These are phyloP conservation scores for Naumovozyma dairenensis DNA, from an alignment of 805 yeast species.

Conservation along the genomic window DNA sequence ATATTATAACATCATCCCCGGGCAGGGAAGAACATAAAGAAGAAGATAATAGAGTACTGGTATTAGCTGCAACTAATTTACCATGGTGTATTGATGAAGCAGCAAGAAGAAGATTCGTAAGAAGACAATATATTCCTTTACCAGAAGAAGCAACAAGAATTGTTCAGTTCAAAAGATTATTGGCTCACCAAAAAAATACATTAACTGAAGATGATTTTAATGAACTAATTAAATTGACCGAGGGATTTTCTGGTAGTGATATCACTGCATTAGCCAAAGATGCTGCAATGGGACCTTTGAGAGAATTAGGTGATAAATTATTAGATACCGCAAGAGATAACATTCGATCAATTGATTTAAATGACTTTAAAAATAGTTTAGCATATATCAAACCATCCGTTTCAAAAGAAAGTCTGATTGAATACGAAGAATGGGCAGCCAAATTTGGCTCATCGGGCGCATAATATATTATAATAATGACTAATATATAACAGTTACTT, in stretches of 20 bases:
- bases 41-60: constrained; percentile 65
- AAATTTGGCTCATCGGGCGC: constrained; percentile 85
- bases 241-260: constrained; percentile 90
- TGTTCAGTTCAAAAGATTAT: constrained; percentile 60
- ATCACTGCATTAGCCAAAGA: constrained; percentile 93
- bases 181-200: constrained; percentile 59
- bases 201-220: constrained; percentile 54
- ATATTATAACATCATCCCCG: constrained; percentile 14
- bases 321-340: constrained; percentile 58
- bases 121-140: constrained; percentile 87
- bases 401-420: constrained; percentile 63
- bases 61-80: constrained; percentile 87
- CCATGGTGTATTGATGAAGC: constrained; percentile 99
- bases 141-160: constrained; percentile 80
- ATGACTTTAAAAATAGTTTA: constrained; percentile 70
- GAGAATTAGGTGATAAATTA: constrained; percentile 80
- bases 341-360: constrained; percentile 63
- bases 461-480: constrained; percentile 27
- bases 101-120: constrained; percentile 86
- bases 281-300: constrained; percentile 95
- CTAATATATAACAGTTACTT: too few relatives aligned
- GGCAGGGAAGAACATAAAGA: too few relatives aligned
- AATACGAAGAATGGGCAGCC: constrained; percentile 83
- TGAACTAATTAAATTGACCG: constrained; percentile 53
- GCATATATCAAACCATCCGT: constrained; percentile 82